Evolutionary conservation across 208 protist genomes (phyloP).

Genomic region (Wallacemonas sp.): DNA sequence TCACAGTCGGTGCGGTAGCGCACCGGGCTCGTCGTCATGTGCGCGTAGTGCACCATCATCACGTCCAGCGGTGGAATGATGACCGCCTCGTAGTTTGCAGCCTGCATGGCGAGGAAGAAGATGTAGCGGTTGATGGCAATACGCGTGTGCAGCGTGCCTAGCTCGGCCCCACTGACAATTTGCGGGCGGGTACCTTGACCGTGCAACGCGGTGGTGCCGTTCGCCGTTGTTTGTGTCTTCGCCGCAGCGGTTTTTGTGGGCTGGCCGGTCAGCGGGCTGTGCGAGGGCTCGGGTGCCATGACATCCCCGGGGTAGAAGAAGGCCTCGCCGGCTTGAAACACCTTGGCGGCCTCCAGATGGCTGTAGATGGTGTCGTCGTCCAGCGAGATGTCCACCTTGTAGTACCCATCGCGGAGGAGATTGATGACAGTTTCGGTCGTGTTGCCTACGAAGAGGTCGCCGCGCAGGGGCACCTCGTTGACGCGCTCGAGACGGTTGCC

Average conservation of each 20-base stretch:
- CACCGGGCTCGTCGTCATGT: conserved; percentile 65
- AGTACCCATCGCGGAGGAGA: conserved; percentile 80
- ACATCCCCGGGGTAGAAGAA: conserved; percentile 64
- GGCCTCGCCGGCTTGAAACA: conserved; percentile 40
- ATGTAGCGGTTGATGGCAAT: conserved; percentile 84
- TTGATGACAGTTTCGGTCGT: conserved; percentile 81
- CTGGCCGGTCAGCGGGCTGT: neutral
- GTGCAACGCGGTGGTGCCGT: neutral
- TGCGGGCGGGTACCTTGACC: too few species aligned
- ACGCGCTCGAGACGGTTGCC: conserved; percentile 51
- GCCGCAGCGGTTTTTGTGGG: neutral
- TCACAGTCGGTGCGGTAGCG: conserved; percentile 84
- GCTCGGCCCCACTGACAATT: conserved; percentile 10
- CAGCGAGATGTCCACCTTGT: conserved; percentile 82
- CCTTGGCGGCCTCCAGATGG: conserved; percentile 56
- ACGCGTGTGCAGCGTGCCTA: conserved; percentile 40
- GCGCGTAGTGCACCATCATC: conserved; percentile 83
- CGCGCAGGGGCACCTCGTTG: conserved; percentile 70
- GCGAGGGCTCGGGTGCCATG: neutral
- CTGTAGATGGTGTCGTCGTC: conserved; percentile 67
- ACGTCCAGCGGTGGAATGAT: conserved; percentile 89
- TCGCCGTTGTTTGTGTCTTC: neutral
- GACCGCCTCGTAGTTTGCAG: conserved; percentile 82
- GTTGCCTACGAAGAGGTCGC: conserved; percentile 71
- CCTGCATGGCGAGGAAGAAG: conserved; percentile 88